Evolutionary conservation across 2,329 filamentous ascomycete genomes (phyloP).

Genomic region (Didymella lethalis): DNA sequence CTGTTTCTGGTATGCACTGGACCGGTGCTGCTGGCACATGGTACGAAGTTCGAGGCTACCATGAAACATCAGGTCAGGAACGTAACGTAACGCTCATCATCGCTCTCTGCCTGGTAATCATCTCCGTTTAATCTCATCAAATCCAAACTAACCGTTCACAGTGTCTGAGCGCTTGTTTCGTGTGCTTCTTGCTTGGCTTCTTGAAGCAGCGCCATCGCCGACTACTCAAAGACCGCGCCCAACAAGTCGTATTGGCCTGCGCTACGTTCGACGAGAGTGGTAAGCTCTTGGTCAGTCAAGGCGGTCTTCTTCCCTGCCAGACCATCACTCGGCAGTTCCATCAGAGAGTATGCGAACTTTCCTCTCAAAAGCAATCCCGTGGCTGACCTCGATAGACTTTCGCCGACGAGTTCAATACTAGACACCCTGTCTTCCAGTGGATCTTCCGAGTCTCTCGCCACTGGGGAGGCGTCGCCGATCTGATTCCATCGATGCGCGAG

Average conservation of each 20-base stretch:
- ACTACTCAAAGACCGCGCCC: conserved; percentile 56
- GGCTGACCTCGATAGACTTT: conserved; percentile 56
- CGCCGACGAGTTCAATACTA: conserved; percentile 76
- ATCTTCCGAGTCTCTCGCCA: conserved; percentile 82
- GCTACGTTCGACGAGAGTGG: conserved; percentile 74
- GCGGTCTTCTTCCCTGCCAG: conserved; percentile 73
- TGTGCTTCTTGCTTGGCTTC: conserved; percentile 49
- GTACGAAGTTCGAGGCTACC: conserved; percentile 65
- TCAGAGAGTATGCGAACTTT: conserved; percentile 44
- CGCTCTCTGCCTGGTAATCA: conserved; percentile 72
- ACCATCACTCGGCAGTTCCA: conserved; percentile 74
- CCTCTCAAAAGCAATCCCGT: conserved; percentile 53
- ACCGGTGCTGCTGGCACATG: conserved; percentile 74
- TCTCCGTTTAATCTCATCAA: conserved; percentile 55
- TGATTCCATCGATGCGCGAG: conserved; percentile 75
- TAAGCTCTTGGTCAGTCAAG: conserved; percentile 72
- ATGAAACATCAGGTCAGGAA: conserved; percentile 49
- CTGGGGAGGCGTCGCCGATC: conserved; percentile 72
- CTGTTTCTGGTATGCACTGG: conserved; percentile 90
- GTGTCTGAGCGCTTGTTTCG: conserved; percentile 52
- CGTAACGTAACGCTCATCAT: conserved; percentile 75
- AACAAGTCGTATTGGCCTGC: conserved; percentile 64
- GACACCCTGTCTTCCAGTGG: conserved; percentile 86
- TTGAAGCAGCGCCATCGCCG: conserved; percentile 50
- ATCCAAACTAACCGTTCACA: conserved; percentile 69